These are phyloP conservation scores for Lactifluus rugatus DNA, from an alignment of 768 basidiomycete species.

Conservation along the genomic window DNA sequence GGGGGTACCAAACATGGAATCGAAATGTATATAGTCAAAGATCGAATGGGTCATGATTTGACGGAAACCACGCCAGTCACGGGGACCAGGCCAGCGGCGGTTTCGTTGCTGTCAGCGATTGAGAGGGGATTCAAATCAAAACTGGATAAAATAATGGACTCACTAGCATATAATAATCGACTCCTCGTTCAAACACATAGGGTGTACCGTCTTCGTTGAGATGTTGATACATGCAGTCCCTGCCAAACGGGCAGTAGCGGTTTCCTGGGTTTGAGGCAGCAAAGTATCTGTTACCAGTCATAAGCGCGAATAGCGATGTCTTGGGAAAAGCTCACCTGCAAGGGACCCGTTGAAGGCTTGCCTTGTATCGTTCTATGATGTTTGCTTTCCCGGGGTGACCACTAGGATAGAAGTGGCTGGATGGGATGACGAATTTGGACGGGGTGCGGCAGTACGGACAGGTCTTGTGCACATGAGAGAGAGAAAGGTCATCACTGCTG, in stretches of 20 bases:
- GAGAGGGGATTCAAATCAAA: neutral
- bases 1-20: neutral
- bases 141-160: slow-evolving; percentile 6
- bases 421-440: slow-evolving; percentile 64
- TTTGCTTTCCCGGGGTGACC: slow-evolving; percentile 43
- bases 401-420: slow-evolving; percentile 54
- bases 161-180: slow-evolving; percentile 45
- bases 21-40: neutral
- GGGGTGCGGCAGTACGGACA: slow-evolving; percentile 68
- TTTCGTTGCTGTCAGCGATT: slow-evolving; percentile 10
- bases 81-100: neutral
- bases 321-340: slow-evolving; percentile 44
- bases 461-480: slow-evolving; percentile 56
- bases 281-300: slow-evolving; percentile 43
- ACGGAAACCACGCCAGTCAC: neutral
- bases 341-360: slow-evolving; percentile 59
- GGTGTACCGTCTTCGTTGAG: slow-evolving; percentile 54
- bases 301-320: neutral
- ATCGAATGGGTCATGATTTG: neutral
- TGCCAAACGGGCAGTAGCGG: slow-evolving; percentile 68
- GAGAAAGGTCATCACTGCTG: slow-evolving; percentile 41
- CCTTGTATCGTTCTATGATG: slow-evolving; percentile 50
- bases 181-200: slow-evolving; percentile 46
- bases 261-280: slow-evolving; percentile 36
- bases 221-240: slow-evolving; percentile 77